These are phyloP conservation scores for Phanerochaete sordida DNA, from an alignment of 768 basidiomycete genomes.

Conservation along the genomic window DNA sequence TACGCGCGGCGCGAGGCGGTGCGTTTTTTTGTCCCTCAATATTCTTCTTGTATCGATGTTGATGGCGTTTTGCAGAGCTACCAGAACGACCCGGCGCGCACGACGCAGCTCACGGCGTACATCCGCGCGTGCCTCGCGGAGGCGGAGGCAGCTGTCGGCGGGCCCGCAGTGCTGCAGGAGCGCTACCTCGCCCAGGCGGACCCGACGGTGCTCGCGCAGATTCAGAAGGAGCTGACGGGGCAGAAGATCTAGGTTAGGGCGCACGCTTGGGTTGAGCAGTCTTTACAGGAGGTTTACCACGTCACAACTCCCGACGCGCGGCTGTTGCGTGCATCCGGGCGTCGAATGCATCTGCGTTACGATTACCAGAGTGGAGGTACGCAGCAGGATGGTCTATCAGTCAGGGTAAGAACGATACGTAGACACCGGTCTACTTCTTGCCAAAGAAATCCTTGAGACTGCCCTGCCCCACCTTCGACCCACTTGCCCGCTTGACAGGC, in stretches of 20 bases:
- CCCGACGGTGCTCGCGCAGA: conserved; percentile 68
- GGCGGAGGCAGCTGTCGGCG: conserved; percentile 59
- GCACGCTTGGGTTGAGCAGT: no score
- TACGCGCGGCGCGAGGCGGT: conserved; percentile 74
- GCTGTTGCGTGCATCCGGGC: no score
- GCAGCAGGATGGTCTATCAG: no score
- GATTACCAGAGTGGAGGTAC: no score
- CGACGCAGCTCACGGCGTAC: conserved; percentile 55
- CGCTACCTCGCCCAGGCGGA: conserved; percentile 65
- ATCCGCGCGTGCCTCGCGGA: conserved; percentile 57
- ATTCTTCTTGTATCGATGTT: background rate
- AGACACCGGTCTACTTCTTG: conserved; percentile 13
- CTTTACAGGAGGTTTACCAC: no score
- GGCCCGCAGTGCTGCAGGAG: conserved; percentile 54
- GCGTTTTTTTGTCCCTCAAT: conserved; percentile 18
- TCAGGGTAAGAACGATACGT: background rate
- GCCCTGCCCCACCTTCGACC: conserved; percentile 14
- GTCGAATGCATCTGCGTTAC: no score
- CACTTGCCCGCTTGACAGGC: conserved; percentile 11
- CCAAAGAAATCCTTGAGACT: conserved; percentile 24
- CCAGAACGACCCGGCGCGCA: conserved; percentile 70
- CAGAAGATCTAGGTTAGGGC: background rate
- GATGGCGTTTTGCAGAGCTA: conserved; percentile 45
- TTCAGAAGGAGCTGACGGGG: conserved; percentile 29
- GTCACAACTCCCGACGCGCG: no score